phyloP scores from a whole-genome alignment of 495 filamentous ascomycete genomes.

The Cryomyces minteri region DNA sequence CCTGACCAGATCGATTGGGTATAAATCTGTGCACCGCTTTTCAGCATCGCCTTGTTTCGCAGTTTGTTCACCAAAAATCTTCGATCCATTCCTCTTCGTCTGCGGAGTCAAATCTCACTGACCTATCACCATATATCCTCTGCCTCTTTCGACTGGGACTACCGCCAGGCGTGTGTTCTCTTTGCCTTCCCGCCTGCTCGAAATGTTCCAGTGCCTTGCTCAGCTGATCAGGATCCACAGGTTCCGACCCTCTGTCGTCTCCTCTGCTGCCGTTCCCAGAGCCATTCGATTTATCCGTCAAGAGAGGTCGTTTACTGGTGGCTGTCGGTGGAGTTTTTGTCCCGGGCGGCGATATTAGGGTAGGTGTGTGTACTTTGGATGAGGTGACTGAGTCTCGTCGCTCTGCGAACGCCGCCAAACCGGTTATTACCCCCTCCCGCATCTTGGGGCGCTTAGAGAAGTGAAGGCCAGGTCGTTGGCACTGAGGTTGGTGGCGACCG shows the following conservation, averaged over 20 bases:
- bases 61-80: too few relatives aligned
- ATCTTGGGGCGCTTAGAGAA: too few relatives aligned
- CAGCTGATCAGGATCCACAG: constrained; percentile 41
- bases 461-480: too few relatives aligned
- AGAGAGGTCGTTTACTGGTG: constrained; percentile 6
- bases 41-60: not conserved
- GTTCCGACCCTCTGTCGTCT: constrained; percentile 27
- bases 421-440: too few relatives aligned
- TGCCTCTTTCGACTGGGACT: constrained; percentile 80
- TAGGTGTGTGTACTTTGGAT: constrained; percentile 10
- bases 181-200: constrained; percentile 38
- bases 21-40: constrained; percentile 51
- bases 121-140: constrained; percentile 72
- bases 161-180: constrained; percentile 51
- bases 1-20: constrained; percentile 82
- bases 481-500: too few relatives aligned
- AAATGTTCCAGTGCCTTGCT: constrained; percentile 43
- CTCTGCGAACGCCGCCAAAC: too few relatives aligned
- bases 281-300: not conserved
- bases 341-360: constrained; percentile 22
- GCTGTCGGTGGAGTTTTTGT: constrained; percentile 26
- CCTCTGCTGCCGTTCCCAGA: not conserved
- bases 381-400: too few relatives aligned
- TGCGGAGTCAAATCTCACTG: constrained; percentile 7
- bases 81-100: too few relatives aligned